Base-by-base conservation (phyloP, 2,329 filamentous ascomycete genomes). In the Phialophora macrospora region DNA sequence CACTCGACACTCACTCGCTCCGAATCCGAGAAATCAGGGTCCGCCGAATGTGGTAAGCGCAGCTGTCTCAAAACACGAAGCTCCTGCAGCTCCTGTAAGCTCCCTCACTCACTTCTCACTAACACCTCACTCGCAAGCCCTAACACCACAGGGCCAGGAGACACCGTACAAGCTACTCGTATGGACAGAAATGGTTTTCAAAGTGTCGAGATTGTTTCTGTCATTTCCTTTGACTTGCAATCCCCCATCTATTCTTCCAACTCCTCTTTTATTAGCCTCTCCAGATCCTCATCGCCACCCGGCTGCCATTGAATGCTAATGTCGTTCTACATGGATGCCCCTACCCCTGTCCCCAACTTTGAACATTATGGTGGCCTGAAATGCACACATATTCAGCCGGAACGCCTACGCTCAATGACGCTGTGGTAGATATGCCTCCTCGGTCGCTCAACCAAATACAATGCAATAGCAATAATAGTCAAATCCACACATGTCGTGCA, bases 391-490 rank as follows among this genome's bases (percentile, higher is more conserved):
- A 30, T 24, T 28, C 44, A 41, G 46, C 65, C 61, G 9, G 41
- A 68, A 68, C 63, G 64, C 66, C 63, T 41, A 62, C 66, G 66
- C 66, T 68, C 20, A 59, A 22, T 60, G 41, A 54, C 26, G 54
- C 26, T 54, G n/a, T 62, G 14, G 20, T 56, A 20, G 30, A 62
- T 48, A 49, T 14, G 34, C 49, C 30, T 34, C 32, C 22, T 55
- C 30, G 8, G 17, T 38, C 24, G 20, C 61, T 30, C 49, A 55
- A 55, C 20, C 60, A 57, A 26, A 49, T 55, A 51, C 41, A 7
- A 24, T n/a, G 49, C 62, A 63, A 55, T 24, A 55, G 30, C 52
- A 4, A 56, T 28, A 49, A 34, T 30, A 28, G 9, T 24, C 32
- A n/a, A 32, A n/a, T 8, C 26, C 30, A 34, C 28, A 30, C 30